These are phyloP conservation scores for Xylariaceae sp. DNA, from an alignment of 2,329 filamentous ascomycete species.

Conservation along the genomic window DNA sequence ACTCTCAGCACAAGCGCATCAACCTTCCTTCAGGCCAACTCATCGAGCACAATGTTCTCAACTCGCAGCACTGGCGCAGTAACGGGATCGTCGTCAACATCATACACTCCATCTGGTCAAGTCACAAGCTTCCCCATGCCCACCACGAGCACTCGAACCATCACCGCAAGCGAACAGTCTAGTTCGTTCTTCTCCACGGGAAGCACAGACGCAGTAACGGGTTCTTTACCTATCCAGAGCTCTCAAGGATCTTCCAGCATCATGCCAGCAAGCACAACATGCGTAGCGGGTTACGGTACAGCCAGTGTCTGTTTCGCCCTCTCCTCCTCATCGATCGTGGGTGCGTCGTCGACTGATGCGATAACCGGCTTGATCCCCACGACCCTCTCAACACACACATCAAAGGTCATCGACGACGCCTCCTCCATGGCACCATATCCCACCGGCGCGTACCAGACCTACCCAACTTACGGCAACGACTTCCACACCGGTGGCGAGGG, in stretches of 20 bases:
- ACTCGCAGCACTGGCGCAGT: slow-evolving; percentile 12
- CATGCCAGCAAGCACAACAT: slow-evolving; percentile 10
- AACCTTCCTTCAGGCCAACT: neutral
- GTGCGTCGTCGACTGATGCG: slow-evolving; percentile 9
- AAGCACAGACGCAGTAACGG: slow-evolving; percentile 12
- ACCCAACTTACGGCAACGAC: neutral
- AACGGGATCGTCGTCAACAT: slow-evolving; percentile 12
- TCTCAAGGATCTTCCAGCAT: neutral
- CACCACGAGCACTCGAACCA: slow-evolving; percentile 15
- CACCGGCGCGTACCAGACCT: neutral
- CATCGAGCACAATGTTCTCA: slow-evolving; percentile 7
- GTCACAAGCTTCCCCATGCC: slow-evolving; percentile 4
- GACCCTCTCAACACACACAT: slow-evolving; percentile 12
- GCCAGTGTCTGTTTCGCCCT: slow-evolving; percentile 13
- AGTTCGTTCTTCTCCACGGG: slow-evolving; percentile 2
- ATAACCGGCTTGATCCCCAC: slow-evolving; percentile 12
- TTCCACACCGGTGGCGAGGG: neutral
- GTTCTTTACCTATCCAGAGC: slow-evolving; percentile 6
- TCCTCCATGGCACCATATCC: slow-evolving; percentile 2
- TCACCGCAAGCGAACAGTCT: neutral
- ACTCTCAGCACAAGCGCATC: slow-evolving; percentile 11
- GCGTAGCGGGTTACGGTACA: slow-evolving; percentile 11
- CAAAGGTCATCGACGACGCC: neutral
- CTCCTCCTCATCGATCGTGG: neutral
- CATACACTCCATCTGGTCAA: neutral